Evolutionary conservation across 306 rosid species (phyloP), one percentile per base, ranked within the genome.

Genomic region (Rubus idaeus): DNA sequence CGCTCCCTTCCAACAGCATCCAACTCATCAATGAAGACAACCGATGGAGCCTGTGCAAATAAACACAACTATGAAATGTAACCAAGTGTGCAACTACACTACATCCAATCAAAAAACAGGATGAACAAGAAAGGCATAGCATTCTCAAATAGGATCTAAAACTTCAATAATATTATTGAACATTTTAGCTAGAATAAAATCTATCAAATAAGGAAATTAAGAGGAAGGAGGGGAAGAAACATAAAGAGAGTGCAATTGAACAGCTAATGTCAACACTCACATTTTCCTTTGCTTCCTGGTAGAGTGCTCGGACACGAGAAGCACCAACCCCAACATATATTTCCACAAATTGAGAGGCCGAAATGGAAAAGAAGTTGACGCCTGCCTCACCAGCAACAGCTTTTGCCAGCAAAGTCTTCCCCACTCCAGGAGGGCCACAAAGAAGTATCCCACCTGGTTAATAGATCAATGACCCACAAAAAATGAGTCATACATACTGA

Each of bases 361-460:
- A 95, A 74, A 95, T 95, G 70, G 98, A 95, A 90, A 95, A 95
- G 83, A 95, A 95, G 89, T 95, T 95, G 70, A 95, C 98, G 41
- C 98, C 98, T 20, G 98, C 98, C 86, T 95, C 98, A 57, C 98
- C 98, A 81, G 98, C 98, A 71, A 95, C 98, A 20, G 98, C 98
- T 87, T 95, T 95, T 75, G 98, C 98, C 62, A 95, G 87, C 86
- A 95, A 88, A 63, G 98, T 95, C 85, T 95, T 95, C 77, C 98
- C 98, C 77, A 95, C 98, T 21, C 98, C 98, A 78, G 98, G 97
- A 26, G 97, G 97, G 47, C 98, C 98, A 84, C 98, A 92, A 66
- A 95, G 98, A 79, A 95, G 97, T 73, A 95, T 95, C 35, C 98
- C 98, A 76, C 98, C 98, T 94, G 88, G 69, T 91, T 41, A 78